Base-by-base conservation (phyloP, 2,329 filamentous ascomycete species). In the Teratosphaeria pseudoeucalypti region DNA sequence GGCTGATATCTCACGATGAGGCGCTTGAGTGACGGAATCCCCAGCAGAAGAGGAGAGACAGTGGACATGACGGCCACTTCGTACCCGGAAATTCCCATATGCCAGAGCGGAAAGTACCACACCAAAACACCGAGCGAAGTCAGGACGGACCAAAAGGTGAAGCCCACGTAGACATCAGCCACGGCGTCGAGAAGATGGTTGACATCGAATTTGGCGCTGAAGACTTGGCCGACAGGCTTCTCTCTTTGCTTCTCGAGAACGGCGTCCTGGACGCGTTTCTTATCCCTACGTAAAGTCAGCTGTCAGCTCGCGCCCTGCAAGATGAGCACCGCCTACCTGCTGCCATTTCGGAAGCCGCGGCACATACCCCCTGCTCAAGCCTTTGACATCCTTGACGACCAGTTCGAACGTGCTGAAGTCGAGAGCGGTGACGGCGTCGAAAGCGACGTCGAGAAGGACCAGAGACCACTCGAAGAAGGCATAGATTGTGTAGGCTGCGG, bases 21-120 rank as follows among this genome's bases (percentile, higher is more conserved):
- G 47, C 81, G 82, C 61, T 90, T 87, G 19, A 96, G 61, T 0
- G 85, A 78, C 54, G 81, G 81, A 63, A 91, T 86, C 26, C 81
- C 85, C 52, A 99, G 84, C 23, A 97, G 74, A 47, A 92, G 79
- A 0, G 94, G 94, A 4, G 92, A 89, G 57, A 92, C 74, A 3
- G 90, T 92, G 56, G 82, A 84, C 85, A 97, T 87, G 69, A 99
- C 86, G 65, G 95, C 81, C 52, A 86, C 87, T 76, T 99, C 94
- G 71, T 94, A 99, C 63, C 94, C 94, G 3, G 92, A 97, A 62
- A 99, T 95, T 32, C 94, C 94, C 94, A 99, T 99, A 73, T 96
- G 85, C 94, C 94, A 99, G 11, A 99, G 83, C 14, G 94, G 94
- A 73, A 99, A 99, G 75, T 95, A 99, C 94, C 94, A 99, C 53